These are phyloP conservation scores for Barbatosphaeria neglecta DNA, from an alignment of 495 filamentous ascomycete genomes.

Conservation along the genomic window DNA sequence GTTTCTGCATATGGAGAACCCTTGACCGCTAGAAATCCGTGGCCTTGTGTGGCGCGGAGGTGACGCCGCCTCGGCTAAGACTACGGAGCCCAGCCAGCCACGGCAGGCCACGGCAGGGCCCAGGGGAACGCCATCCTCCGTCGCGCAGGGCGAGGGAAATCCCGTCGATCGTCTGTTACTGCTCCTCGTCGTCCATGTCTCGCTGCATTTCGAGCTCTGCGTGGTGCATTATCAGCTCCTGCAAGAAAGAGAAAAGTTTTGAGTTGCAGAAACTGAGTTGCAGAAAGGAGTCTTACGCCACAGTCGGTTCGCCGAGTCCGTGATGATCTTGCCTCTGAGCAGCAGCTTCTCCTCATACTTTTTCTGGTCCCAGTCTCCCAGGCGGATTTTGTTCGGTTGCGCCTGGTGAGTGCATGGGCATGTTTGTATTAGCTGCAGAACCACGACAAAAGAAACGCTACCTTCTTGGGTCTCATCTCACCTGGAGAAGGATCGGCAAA, in stretches of 20 bases:
- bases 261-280: too few species aligned
- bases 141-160: background rate
- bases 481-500: conserved; percentile 58
- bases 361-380: conserved; percentile 48
- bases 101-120: background rate
- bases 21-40: background rate
- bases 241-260: too few species aligned
- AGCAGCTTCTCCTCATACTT: conserved; percentile 53
- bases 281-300: conserved; percentile 53
- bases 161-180: background rate
- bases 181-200: conserved; percentile 20
- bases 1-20: background rate
- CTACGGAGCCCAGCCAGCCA: background rate
- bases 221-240: conserved; percentile 3
- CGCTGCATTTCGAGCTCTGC: conserved; percentile 35
- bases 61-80: background rate
- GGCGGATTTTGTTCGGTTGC: conserved; percentile 50
- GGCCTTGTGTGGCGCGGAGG: background rate
- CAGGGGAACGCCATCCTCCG: background rate
- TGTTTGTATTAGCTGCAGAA: too few species aligned
- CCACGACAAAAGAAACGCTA: background rate
- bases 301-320: conserved; percentile 56
- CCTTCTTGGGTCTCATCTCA: conserved; percentile 12
- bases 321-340: conserved; percentile 56
- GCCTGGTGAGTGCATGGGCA: conserved; percentile 27